These are phyloP conservation scores for Phytophthora cryptogea DNA, from an alignment of 352 stramenopile genomes.

Conservation along the genomic window DNA sequence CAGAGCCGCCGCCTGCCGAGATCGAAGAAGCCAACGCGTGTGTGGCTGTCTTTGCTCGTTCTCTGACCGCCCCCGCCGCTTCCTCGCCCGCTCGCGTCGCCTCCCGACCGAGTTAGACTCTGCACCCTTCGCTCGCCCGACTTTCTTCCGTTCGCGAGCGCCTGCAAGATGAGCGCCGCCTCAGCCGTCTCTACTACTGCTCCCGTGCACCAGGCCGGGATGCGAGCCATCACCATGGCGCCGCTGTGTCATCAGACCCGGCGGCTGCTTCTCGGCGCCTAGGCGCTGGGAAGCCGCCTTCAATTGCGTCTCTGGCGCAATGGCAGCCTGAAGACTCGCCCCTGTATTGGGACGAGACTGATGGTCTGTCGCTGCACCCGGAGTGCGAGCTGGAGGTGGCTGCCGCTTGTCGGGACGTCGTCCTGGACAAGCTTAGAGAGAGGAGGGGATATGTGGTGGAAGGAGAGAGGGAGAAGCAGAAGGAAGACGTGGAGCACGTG, in stretches of 20 bases:
- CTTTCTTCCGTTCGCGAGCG: constrained; percentile 25
- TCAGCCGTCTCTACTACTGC: constrained; percentile 34
- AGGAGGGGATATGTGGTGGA: constrained; percentile 11
- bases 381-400: constrained; percentile 21
- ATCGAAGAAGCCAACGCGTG: constrained; percentile 31
- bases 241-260: constrained; percentile 19
- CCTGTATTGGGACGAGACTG: constrained; percentile 15
- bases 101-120: constrained; percentile 43
- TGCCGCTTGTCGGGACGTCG: constrained; percentile 9
- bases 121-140: constrained; percentile 28
- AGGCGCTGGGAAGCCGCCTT: constrained; percentile 32
- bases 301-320: constrained; percentile 10
- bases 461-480: constrained; percentile 19
- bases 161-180: constrained; percentile 35
- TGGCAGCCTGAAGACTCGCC: constrained; percentile 8
- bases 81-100: constrained; percentile 35
- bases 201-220: neutral
- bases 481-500: constrained; percentile 30
- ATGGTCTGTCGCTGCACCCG: constrained; percentile 9
- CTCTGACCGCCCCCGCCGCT: constrained; percentile 36
- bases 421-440: constrained; percentile 26
- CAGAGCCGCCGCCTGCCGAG: constrained; percentile 14
- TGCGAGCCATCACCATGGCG: constrained; percentile 7
- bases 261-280: constrained; percentile 29
- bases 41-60: constrained; percentile 50